Conservation (phyloP, 2,329 filamentous ascomycete genomes). For the Boeremia lycopersici region DNA sequence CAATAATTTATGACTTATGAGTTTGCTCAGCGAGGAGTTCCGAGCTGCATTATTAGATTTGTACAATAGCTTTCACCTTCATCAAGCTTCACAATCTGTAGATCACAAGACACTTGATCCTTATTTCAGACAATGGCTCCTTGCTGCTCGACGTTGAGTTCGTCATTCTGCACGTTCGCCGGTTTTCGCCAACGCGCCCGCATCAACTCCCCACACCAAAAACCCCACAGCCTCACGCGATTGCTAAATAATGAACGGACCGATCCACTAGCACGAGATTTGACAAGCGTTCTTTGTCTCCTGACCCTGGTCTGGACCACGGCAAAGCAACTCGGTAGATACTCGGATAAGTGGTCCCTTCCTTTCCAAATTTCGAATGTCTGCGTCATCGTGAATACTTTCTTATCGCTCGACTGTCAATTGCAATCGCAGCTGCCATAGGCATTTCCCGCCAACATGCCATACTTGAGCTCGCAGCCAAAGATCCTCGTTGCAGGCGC, state of each 20-base stretch:
- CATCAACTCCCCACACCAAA: constrained; percentile 2
- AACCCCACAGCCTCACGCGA: constrained; percentile 5
- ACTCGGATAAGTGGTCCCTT: constrained; percentile 1
- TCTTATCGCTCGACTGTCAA: neutral
- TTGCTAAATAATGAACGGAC: constrained; percentile 5
- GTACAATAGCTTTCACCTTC: neutral
- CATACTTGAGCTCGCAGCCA: constrained; percentile 28
- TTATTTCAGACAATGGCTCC: neutral
- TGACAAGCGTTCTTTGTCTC: neutral
- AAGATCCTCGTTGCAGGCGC: constrained; percentile 38
- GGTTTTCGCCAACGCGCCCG: neutral
- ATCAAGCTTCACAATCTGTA: neutral
- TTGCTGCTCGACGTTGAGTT: neutral
- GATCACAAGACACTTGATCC: neutral
- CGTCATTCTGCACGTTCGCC: neutral
- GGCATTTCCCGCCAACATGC: constrained; percentile 16
- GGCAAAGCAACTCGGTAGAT: constrained; percentile 10
- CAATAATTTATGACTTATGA: neutral
- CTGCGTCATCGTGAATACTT: too few relatives aligned
- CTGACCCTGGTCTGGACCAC: constrained; percentile 2
- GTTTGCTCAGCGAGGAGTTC: neutral
- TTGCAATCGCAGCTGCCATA: neutral
- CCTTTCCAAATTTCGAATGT: constrained; percentile 5
- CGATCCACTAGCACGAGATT: constrained; percentile 8
- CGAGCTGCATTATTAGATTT: neutral